Base-by-base conservation (phyloP, 768 basidiomycete species). In the Fistulinella prunicolor region DNA sequence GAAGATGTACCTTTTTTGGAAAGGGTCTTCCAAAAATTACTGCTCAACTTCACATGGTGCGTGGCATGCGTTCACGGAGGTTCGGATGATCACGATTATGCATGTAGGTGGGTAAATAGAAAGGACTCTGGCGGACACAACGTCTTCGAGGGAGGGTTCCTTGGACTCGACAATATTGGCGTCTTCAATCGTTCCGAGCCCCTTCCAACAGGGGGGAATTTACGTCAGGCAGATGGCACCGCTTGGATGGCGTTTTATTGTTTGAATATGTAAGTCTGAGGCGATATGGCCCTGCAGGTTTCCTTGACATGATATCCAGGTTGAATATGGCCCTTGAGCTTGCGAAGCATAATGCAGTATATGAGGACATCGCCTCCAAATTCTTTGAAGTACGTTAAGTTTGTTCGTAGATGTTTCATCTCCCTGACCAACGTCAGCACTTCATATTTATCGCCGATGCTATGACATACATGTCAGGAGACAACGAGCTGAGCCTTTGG, bases 191-290 rank as follows among this genome's bases (percentile, higher is more conserved):
- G 96, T 39, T 96, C 93, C 2, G 96, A 99, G 67, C 90, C 93
- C 22, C 71, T 99, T 21, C 96, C 96, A 7, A 97, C 94, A 6
- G 95, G 95, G 28, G 96, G 96, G 9, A 81, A 72, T 16, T 75
- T 99, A 49, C 93, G 95, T 45, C 96, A 99, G 70, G 94, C 96
- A 8, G 96, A 99, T 64, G 95, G 95, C 9, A 99, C 96, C 6
- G 92, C 95, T 0, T 99, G 96, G 96, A 99, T 99, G 96, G 96
- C 94, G 26, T 99, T 98, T 73, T 99, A 95, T 69, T 93, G 86
- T 57, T 70, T 98, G 49, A 96, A 96, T 62, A 98, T 98, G 96
- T 90, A 51, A 57, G 81, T 58, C 23, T 29, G 42, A 9, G 3
- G 28, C 30, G 36, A 42, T 24, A 29, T 50, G 9, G 13, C 16